Percentiles rank a stretch among this genome's conserved stretches.
These are phyloP conservation scores for Aspergillus awamori DNA, from an alignment of 2,329 filamentous ascomycete genomes.

Conservation along the genomic window DNA sequence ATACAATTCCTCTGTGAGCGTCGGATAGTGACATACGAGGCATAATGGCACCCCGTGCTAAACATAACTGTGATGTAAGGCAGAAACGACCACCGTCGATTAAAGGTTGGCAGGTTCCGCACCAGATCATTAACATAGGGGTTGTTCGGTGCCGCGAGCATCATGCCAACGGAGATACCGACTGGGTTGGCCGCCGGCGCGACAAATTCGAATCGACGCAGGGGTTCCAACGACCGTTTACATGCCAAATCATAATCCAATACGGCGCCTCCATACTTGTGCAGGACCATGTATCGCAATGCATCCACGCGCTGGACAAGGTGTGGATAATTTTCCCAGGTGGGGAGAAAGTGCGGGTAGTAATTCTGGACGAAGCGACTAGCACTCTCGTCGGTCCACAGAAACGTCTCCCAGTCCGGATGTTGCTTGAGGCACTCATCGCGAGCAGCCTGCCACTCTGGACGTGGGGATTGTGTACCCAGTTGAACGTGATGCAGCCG, in stretches of 20 bases:
- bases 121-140: constrained; percentile 40
- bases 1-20: too few relatives aligned
- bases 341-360: constrained; percentile 20
- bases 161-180: constrained; percentile 48
- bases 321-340: constrained; percentile 24
- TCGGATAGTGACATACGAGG: constrained; percentile 33
- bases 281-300: constrained; percentile 27
- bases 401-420: constrained; percentile 16
- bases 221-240: constrained; percentile 42
- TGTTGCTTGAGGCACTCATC: constrained; percentile 22
- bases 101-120: constrained; percentile 37
- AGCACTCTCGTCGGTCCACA: constrained; percentile 22
- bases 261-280: constrained; percentile 26
- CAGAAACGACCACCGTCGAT: constrained; percentile 44
- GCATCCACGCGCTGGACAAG: constrained; percentile 28
- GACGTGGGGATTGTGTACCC: constrained; percentile 13
- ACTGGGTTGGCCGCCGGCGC: constrained; percentile 46
- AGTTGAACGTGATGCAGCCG: constrained; percentile 22
- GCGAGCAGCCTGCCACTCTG: constrained; percentile 24
- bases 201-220: constrained; percentile 47
- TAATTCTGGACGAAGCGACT: constrained; percentile 19
- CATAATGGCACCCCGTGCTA: constrained; percentile 49
- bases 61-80: constrained; percentile 50
- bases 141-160: constrained; percentile 43
- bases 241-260: constrained; percentile 46